These are phyloP conservation scores for Alternaria angustiovoidea DNA, from an alignment of 2,329 filamentous ascomycete genomes.

Conservation along the genomic window DNA sequence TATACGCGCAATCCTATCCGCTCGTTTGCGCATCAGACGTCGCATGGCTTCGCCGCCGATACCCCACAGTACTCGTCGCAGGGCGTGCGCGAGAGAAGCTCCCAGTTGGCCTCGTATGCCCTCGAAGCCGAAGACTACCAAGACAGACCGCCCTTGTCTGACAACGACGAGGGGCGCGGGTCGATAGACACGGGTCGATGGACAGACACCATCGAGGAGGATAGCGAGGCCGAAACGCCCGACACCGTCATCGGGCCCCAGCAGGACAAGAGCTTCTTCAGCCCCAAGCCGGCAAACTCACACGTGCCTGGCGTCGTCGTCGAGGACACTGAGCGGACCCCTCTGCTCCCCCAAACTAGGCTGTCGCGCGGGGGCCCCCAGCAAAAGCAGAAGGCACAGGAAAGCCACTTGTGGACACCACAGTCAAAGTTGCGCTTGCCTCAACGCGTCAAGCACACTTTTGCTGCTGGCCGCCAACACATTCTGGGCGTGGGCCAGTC, in stretches of 20 bases:
- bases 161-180: conserved; percentile 32
- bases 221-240: conserved; percentile 66
- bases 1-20: conserved; percentile 67
- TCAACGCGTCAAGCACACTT: conserved; percentile 27
- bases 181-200: conserved; percentile 46
- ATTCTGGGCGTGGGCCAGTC: conserved; percentile 35
- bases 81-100: conserved; percentile 84
- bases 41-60: conserved; percentile 65
- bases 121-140: conserved; percentile 57
- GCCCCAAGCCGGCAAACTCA: conserved; percentile 18
- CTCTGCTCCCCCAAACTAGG: conserved; percentile 49
- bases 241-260: conserved; percentile 45
- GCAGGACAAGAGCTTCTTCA: conserved; percentile 35
- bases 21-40: conserved; percentile 74
- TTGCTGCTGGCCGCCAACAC: conserved; percentile 32
- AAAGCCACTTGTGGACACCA: conserved; percentile 14
- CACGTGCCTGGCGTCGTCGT: conserved; percentile 35
- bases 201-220: conserved; percentile 67
- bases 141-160: conserved; percentile 31
- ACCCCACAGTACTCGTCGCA: conserved; percentile 76
- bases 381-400: conserved; percentile 22
- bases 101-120: conserved; percentile 83
- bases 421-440: conserved; percentile 37
- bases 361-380: conserved; percentile 35
- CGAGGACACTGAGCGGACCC: conserved; percentile 46